Evolutionary conservation across 768 basidiomycete genomes (phyloP).

Genomic region (Stropharia rugosoannulata): DNA sequence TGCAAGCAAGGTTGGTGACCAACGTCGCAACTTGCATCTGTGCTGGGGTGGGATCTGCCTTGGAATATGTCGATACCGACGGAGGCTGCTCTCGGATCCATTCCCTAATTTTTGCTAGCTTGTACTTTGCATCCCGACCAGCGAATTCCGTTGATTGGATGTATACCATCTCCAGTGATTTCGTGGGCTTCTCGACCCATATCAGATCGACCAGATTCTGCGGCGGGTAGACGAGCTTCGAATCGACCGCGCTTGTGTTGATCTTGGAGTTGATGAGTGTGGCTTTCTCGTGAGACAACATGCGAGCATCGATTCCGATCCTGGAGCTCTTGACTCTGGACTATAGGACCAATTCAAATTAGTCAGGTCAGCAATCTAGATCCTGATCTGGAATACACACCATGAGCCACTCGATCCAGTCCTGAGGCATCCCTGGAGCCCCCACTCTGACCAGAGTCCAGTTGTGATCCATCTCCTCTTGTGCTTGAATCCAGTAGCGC

Average conservation of each 20-base stretch:
- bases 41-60: conserved; percentile 53
- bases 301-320: conserved; percentile 84
- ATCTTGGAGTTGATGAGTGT: conserved; percentile 59
- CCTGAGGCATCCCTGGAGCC: conserved; percentile 48
- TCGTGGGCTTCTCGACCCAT: conserved; percentile 76
- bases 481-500: conserved; percentile 82
- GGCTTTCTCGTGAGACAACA: conserved; percentile 76
- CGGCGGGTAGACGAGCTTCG: conserved; percentile 76
- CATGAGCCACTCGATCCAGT: conserved; percentile 81
- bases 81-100: conserved; percentile 69
- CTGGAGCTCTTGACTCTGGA: conserved; percentile 42
- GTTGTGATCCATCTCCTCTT: conserved; percentile 64
- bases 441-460: conserved; percentile 72
- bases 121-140: conserved; percentile 63
- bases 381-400: conserved; percentile 32
- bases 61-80: conserved; percentile 60
- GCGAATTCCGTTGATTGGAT: conserved; percentile 73
- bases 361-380: background rate
- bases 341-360: conserved; percentile 15
- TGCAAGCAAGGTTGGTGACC: conserved; percentile 66
- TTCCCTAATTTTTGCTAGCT: conserved; percentile 66
- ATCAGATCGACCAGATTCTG: conserved; percentile 82
- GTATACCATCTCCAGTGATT: conserved; percentile 63
- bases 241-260: conserved; percentile 36
- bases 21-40: conserved; percentile 70